Evolutionary conservation across 805 yeast genomes (phyloP), one percentile per base, ranked within the genome.

Genomic region (Limtongia smithiae): DNA sequence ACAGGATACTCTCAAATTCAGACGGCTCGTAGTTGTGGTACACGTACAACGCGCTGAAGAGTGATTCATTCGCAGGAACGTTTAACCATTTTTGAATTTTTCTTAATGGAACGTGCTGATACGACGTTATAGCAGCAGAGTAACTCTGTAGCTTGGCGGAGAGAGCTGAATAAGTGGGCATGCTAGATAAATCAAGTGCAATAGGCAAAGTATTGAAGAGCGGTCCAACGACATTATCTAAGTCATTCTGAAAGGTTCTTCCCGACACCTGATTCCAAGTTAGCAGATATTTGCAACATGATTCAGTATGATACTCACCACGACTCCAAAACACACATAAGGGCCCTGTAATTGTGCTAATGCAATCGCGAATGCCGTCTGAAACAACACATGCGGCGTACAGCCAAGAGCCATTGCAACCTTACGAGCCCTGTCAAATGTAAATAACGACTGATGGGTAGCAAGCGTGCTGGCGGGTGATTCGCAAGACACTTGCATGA

Each of bases 201-300:
- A 51, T 17, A n/a, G 60, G 60, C 2, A 57, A 31, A 7, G 60
- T 56, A 31, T 57, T 57, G 28, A 57, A 57, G 32, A 50, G 17
- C 11, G 60, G 60, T n/a, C 57, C 60, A 4, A 38, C 35, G 2
- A 48, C 43, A 5, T 34, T 21, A 17, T 56, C 57, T 32, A 49
- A n/a, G 4, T 44, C 53, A 33, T 57, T 50, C 4, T 44, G 46
- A 12, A 42, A 38, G n/a, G 33, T 31, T 18, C 58, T 37, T 7
- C 58, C 58, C 4, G 58, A 50, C 7, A 47, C 45, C 52, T 48
- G n/a, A 17, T n/a, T 25, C 9, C 9, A 25, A 25, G 9, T 6
- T 9, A 20, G 15, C 25, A 24, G n/a, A 21, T 32, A 15, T 6
- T 9, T 22, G 33, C 22, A 32, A 20, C 21, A 25, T 14, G 31